Base-by-base conservation (phyloP, 108 stramenopile species). In the Cylindrotheca closterium region DNA sequence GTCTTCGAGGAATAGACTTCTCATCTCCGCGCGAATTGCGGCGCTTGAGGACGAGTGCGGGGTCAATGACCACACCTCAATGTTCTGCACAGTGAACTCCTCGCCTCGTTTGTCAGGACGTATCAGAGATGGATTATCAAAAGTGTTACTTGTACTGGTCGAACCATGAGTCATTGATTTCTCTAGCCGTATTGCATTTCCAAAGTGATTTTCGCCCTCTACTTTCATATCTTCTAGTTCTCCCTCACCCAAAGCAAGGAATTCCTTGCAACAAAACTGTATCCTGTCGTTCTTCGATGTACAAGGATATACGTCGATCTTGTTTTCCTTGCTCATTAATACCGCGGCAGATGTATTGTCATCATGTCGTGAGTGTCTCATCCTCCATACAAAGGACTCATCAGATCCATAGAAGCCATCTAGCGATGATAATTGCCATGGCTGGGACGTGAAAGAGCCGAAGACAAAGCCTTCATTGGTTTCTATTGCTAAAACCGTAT, bases 1-100 rank as follows among this genome's bases (percentile, higher is more conserved):
- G 22, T 68, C 56, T 42, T 54, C 56, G 7, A 81, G 47, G 46
- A 77, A 82, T 50, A 77, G 29, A 0, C 31, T 58, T 28, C 63
- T 62, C 60, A 82, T 65, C 45, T 82, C 81, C 17, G 72, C 25
- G 48, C 60, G 67, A 42, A 78, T 67, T 7, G 89, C 86, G 5
- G 77, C 72, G 29, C 76, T 58, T 18, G 70, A 69, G 17, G 72
- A 77, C 10, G 58, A 29, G 26, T 80, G 82, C 8, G 86, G 82
- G 8, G 89, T 91, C 33, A 87, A 56, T 12, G 86, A 72, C 86
- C 86, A 91, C 17, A 91, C 58, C 59, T 91, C 89, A 25, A 91
- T 29, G 51, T 91, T 91, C 10, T 81, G 49, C 4, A 91, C 78
- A 32, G 83, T 75, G 47, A 91, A 87, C 5, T 29, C 4, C 19